These are phyloP conservation scores for Halteria grandinella DNA, from an alignment of 73 alveolate genomes.

Conservation along the genomic window DNA sequence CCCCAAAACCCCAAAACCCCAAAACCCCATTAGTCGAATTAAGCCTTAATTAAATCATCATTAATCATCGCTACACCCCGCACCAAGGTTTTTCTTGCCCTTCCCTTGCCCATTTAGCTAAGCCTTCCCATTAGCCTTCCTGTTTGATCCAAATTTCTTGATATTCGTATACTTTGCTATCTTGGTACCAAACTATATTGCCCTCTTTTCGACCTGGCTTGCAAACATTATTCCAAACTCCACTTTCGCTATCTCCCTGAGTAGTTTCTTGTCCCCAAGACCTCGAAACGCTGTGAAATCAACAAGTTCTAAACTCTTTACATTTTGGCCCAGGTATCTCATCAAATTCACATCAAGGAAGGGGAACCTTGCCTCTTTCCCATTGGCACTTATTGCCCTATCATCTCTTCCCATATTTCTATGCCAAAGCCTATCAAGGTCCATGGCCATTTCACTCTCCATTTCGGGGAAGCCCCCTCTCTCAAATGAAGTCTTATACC, in stretches of 20 bases:
- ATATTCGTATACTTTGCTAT: conserved; percentile 77
- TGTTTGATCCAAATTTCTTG: conserved; percentile 77
- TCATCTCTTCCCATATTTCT: conserved; percentile 97
- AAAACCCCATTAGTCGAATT: too few species aligned
- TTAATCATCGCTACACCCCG: too few species aligned
- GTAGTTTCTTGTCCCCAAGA: conserved; percentile 68
- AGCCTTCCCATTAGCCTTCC: conserved; percentile 83
- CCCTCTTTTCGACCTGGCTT: conserved; percentile 67
- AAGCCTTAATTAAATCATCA: too few species aligned
- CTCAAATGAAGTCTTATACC: conserved; percentile 88
- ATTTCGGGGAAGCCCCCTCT: conserved; percentile 76
- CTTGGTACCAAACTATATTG: conserved; percentile 81
- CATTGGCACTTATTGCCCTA: conserved; percentile 87
- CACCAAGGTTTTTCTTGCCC: too few species aligned
- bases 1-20: too few species aligned
- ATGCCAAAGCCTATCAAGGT: conserved; percentile 93
- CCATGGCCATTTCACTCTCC: conserved; percentile 85
- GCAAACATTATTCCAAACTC: conserved; percentile 59
- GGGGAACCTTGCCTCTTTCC: conserved; percentile 93
- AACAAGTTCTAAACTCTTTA: conserved; percentile 44
- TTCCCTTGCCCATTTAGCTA: too few species aligned
- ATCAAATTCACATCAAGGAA: conserved; percentile 83
- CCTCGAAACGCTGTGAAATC: conserved; percentile 67
- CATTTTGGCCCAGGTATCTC: conserved; percentile 47
- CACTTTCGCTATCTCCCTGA: conserved; percentile 66